These are phyloP conservation scores for Russula abietina DNA, from an alignment of 768 basidiomycete genomes.

Conservation along the genomic window DNA sequence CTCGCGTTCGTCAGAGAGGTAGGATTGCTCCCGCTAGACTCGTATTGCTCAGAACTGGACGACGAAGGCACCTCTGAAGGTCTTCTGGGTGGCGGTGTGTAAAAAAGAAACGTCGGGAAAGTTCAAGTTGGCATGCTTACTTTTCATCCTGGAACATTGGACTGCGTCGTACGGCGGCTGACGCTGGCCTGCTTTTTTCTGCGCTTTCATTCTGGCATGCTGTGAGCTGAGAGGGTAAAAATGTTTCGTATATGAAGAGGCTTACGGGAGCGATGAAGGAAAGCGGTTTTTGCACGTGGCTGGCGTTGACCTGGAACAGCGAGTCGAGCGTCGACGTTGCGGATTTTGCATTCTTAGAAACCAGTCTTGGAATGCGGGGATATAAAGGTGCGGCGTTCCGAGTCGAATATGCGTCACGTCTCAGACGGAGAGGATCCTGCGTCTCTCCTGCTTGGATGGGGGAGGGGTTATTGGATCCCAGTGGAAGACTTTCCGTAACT, in stretches of 20 bases:
- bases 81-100: not conserved
- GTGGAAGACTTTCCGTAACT: not conserved
- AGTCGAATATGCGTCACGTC: not conserved
- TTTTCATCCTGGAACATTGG: not conserved
- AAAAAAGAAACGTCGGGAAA: not conserved
- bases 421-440: not conserved
- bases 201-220: not conserved
- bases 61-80: not conserved
- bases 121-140: not conserved
- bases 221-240: not conserved
- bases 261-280: conserved; percentile 6
- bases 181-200: not conserved
- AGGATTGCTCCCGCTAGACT: not conserved
- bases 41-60: conserved; percentile 1
- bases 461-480: not conserved
- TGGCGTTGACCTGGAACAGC: conserved; percentile 17
- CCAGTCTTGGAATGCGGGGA: conserved; percentile 14
- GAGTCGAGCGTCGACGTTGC: not conserved
- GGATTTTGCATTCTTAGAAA: not conserved
- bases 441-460: not conserved
- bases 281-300: conserved; percentile 8
- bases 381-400: not conserved
- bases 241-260: not conserved
- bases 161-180: not conserved
- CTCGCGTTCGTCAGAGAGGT: not conserved